These are phyloP conservation scores for Aspergillus nidulans DNA, from an alignment of 495 filamentous ascomycete genomes.

Conservation along the genomic window DNA sequence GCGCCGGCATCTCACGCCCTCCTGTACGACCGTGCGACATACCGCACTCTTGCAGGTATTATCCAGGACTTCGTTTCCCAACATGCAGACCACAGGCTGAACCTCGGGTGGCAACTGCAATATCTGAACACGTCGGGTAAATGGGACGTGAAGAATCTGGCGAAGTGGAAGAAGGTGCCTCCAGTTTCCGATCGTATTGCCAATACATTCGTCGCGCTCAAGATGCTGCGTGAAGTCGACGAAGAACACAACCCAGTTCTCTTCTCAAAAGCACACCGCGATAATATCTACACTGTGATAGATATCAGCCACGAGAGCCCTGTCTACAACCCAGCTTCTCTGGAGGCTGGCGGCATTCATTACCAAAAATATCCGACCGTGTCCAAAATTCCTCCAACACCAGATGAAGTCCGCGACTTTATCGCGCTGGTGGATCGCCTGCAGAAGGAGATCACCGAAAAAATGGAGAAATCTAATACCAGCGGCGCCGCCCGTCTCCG, in stretches of 20 bases:
- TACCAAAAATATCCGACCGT: slow-evolving; percentile 90
- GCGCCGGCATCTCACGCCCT: slow-evolving; percentile 78
- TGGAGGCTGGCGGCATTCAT: slow-evolving; percentile 66
- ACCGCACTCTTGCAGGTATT: slow-evolving; percentile 71
- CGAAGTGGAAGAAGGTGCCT: slow-evolving; percentile 76
- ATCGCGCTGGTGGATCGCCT: slow-evolving; percentile 73
- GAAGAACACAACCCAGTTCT: slow-evolving; percentile 71
- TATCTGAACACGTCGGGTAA: slow-evolving; percentile 83
- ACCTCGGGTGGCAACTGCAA: slow-evolving; percentile 84
- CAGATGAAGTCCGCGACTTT: slow-evolving; percentile 71
- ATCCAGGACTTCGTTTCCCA: slow-evolving; percentile 75
- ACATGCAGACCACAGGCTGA: slow-evolving; percentile 71
- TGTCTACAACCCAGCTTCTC: slow-evolving; percentile 73
- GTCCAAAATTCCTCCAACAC: slow-evolving; percentile 81
- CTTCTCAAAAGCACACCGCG: slow-evolving; percentile 67
- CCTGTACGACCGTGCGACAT: slow-evolving; percentile 72
- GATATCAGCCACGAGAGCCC: slow-evolving; percentile 87
- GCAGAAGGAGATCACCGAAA: slow-evolving; percentile 37
- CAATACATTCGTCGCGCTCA: slow-evolving; percentile 76
- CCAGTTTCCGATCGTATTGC: slow-evolving; percentile 74
- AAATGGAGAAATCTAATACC: slow-evolving; percentile 37
- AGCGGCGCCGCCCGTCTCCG: slow-evolving; percentile 30
- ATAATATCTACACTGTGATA: slow-evolving; percentile 66
- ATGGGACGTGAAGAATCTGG: slow-evolving; percentile 97
- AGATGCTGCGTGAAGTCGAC: slow-evolving; percentile 83